These are phyloP conservation scores for Nicotiana knightiana DNA, from an alignment of 257 asterid species.

Conservation along the genomic window DNA sequence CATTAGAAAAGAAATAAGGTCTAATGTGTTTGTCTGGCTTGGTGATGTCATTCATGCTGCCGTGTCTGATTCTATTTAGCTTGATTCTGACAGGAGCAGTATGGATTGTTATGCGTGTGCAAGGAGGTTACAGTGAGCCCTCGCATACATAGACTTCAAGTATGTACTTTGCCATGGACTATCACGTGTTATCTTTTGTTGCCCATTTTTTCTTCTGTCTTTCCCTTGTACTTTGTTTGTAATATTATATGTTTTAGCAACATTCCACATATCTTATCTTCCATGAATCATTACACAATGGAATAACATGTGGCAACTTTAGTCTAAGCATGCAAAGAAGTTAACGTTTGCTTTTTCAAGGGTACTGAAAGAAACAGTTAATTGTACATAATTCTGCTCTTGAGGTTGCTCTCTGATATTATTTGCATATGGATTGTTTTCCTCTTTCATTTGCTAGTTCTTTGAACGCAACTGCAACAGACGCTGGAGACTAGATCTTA, in stretches of 20 bases:
- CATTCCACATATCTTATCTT: background rate
- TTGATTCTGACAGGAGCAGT: slow-evolving; percentile 49
- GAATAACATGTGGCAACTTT: background rate
- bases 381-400: background rate
- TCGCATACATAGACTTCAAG: slow-evolving; percentile 66
- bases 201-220: background rate
- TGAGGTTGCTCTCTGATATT: background rate
- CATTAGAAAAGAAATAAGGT: background rate
- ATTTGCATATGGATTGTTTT: background rate
- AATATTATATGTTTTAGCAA: background rate
- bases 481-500: background rate
- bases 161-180: slow-evolving; percentile 27
- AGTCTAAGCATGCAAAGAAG: background rate
- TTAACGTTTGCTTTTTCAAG: background rate
- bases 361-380: background rate
- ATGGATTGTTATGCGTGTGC: slow-evolving; percentile 50
- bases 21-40: background rate
- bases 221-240: background rate
- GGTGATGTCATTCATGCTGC: background rate
- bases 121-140: slow-evolving; percentile 63
- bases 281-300: background rate
- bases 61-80: background rate
- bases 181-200: background rate
- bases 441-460: background rate
- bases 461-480: background rate